Base-by-base conservation (phyloP, 768 basidiomycete genomes). In the Collybiopsis confluens region DNA sequence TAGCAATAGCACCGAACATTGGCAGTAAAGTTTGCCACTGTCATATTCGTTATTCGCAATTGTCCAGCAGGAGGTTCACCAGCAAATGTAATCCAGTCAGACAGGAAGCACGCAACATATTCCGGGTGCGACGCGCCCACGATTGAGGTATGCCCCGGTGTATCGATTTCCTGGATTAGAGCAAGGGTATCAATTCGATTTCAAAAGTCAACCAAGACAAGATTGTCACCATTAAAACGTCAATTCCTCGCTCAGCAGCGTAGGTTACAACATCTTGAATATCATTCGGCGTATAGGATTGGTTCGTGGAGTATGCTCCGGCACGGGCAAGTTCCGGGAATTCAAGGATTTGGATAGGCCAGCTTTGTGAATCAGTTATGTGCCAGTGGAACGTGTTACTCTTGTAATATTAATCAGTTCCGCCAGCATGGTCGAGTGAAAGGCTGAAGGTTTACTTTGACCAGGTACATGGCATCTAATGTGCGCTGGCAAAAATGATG, bases 331-430 rank as follows among this genome's bases (percentile, higher is more conserved):
- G 71, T 52, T 81, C 79, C 0, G 84, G 76, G 62, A 79, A 85
- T 9, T 75, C 76, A 2, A 80, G 71, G 18, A 92, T 69, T 36
- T 78, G 72, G 15, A 93, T 73, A 1, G 92, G 90, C 72, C 89
- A 94, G 33, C 82, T 84, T 61, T 93, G 89, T 51, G 83, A 82
- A 67, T 94, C 92, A 33, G 83, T 82, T 54, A 90, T 74, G 62
- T 93, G 92, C 91, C 90, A 93, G 58, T 93, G 89, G 60, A 93
- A 79, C 1, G 80, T 81, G 66, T 85, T 91, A 45, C 90, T 78
- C 82, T 85, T 5, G 21, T 4, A 35, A 28, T 5, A 10, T 8
- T 44, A 50, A 30, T 30, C 8, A 30, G 38, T n/a, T n/a, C n/a
- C n/a, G n/a, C n/a, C n/a, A n/a, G n/a, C n/a, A n/a, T n/a, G n/a